Percentiles rank a stretch among this genome's conserved stretches.
Conservation (phyloP, 2,329 filamentous ascomycete species). For the Fonsecaea monophora region DNA sequence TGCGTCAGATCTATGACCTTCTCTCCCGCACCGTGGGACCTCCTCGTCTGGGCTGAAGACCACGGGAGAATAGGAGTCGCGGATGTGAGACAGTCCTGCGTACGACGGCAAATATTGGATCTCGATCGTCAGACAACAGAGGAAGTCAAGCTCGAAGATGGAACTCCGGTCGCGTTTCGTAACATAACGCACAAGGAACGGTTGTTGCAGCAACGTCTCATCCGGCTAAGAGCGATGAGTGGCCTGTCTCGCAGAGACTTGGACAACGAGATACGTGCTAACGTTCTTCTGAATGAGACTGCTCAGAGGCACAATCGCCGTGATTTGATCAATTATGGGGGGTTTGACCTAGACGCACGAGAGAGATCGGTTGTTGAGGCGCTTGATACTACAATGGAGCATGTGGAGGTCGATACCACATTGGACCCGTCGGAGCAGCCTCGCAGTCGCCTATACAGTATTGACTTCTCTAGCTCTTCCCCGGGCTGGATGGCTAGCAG, state of each 20-base stretch:
- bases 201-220: constrained; percentile 37
- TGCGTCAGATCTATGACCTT: constrained; percentile 92
- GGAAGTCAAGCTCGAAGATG: constrained; percentile 37
- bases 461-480: constrained; percentile 35
- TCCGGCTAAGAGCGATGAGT: constrained; percentile 34
- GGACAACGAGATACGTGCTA: constrained; percentile 22
- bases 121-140: constrained; percentile 39
- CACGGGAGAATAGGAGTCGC: constrained; percentile 60
- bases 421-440: constrained; percentile 1
- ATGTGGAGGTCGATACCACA: constrained; percentile 9
- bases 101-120: constrained; percentile 52
- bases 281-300: constrained; percentile 21
- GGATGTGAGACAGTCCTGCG: constrained; percentile 56
- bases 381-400: constrained; percentile 37
- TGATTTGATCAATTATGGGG: constrained; percentile 31
- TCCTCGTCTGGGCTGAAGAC: constrained; percentile 93
- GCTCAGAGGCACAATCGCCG: constrained; percentile 18
- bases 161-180: constrained; percentile 37
- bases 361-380: constrained; percentile 38
- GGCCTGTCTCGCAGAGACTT: constrained; percentile 19
- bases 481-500: constrained; percentile 29
- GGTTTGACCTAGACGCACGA: constrained; percentile 36
- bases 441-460: constrained; percentile 32
- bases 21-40: constrained; percentile 84
- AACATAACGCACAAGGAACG: constrained; percentile 37